Base-by-base conservation (phyloP, 2,329 filamentous ascomycete genomes). In the Diaporthe aspalathi region DNA sequence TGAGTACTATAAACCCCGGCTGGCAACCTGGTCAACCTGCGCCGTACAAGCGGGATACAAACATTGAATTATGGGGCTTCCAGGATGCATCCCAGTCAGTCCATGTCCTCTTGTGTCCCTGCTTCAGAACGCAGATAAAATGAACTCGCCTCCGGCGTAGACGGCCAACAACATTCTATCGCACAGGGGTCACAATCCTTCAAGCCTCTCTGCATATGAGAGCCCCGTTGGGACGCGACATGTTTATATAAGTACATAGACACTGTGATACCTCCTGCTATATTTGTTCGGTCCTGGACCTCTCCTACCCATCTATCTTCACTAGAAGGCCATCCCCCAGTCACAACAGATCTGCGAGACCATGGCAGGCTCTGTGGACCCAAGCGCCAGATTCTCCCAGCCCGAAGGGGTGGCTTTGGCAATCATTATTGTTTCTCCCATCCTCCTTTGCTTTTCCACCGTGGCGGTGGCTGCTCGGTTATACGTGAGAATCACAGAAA, bases 371-470 rank as follows among this genome's bases (percentile, higher is more conserved):
- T 22, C 32, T 20, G 32, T 66, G n/a, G 45, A 47, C 8, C 62
- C 47, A 3, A 17, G 24, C 20, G 47, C 62, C 7, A 27, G 54
- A 50, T 35, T 22, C 12, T 45, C 63, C 43, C 14, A 35, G 16
- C 67, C 47, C 22, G 45, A 69, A 22, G 67, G 67, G 11, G n/a
- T 69, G 27, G 53, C 67, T 32, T 24, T 69, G 24, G 67, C 47
- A 14, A 69, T 69, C 5, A 29, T 69, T 35, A 8, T 60, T 17
- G 45, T 52, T 60, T 60, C 67, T 3, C 54, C 53, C 11, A 60
- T 40, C 6, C 60, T 68, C 7, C 67, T 68, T 2, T 56, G 24
- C 29, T n/a, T 68, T 45, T 47, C 67, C 17, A 16, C 53, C 12
- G 27, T 69, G 16, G 45, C 53, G 27, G 67, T 69, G 29, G 54